phyloP scores from a whole-genome alignment of 2,329 filamentous ascomycete genomes.

The Biscogniauxia mediterranea region DNA sequence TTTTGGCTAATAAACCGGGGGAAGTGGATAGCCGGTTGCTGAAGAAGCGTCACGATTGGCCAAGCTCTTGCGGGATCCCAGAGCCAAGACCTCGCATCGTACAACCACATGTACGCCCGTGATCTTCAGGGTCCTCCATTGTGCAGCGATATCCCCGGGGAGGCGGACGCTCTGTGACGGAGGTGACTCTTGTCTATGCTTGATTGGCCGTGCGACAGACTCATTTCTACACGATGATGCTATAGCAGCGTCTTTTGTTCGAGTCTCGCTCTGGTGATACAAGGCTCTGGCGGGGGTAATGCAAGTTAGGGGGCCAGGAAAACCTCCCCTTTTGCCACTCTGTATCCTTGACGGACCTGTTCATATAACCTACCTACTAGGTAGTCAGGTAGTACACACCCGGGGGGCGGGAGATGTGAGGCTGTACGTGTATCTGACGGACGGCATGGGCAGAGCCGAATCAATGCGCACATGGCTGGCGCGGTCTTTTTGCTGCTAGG shows the following conservation, averaged over 20 bases:
- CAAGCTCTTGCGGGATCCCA: conserved; percentile 11
- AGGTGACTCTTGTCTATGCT: conserved; percentile 13
- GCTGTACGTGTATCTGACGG: conserved; percentile 8
- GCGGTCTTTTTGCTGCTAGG: conserved; percentile 6
- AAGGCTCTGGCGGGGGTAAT: background rate
- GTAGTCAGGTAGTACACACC: background rate
- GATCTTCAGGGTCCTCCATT: conserved; percentile 32
- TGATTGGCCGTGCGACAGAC: conserved; percentile 18
- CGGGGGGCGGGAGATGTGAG: background rate
- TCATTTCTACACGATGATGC: conserved; percentile 12
- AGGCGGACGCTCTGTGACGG: conserved; percentile 16
- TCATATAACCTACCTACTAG: background rate
- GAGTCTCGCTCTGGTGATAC: conserved; percentile 5
- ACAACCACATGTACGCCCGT: conserved; percentile 22
- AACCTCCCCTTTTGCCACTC: conserved; percentile 7
- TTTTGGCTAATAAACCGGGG: conserved; percentile 19
- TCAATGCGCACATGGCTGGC: conserved; percentile 6
- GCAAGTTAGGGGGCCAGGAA: background rate
- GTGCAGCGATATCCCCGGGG: conserved; percentile 20
- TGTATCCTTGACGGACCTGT: background rate
- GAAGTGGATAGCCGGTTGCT: conserved; percentile 16
- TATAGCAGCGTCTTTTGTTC: background rate
- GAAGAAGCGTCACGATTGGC: conserved; percentile 19
- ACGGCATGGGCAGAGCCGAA: conserved; percentile 8
- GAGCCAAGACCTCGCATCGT: conserved; percentile 24